Evolutionary conservation across 1,139 yeast species (phyloP).

Genomic region (Yarrowia galli): DNA sequence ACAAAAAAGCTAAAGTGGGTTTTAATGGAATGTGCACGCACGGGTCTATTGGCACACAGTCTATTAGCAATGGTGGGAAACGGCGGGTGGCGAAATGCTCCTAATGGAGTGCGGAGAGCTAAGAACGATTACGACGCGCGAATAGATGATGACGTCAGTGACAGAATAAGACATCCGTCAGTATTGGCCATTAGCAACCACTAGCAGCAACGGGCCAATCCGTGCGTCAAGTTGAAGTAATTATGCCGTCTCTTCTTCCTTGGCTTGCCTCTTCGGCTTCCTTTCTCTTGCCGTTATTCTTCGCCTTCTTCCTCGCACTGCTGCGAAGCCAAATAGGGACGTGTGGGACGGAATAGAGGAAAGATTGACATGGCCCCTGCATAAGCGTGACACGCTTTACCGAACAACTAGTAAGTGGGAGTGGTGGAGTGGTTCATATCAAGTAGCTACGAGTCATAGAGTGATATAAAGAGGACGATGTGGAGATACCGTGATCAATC

Average conservation of each 20-base stretch:
- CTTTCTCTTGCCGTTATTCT: background rate
- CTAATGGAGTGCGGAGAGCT: background rate
- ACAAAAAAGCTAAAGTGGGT: constrained; percentile 1
- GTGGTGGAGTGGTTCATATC: no score
- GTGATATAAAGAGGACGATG: no score
- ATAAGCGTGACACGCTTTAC: constrained; percentile 6
- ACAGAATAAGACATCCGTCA: no score
- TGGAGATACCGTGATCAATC: no score
- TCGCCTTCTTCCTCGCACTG: constrained; percentile 7
- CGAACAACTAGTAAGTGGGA: background rate
- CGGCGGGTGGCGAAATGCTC: background rate
- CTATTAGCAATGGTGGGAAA: background rate
- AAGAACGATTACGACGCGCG: no score
- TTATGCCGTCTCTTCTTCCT: no score
- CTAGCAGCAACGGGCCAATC: background rate
- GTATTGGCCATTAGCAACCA: no score
- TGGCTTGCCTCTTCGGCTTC: background rate
- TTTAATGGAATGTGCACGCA: constrained; percentile 1
- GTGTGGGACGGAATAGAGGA: background rate
- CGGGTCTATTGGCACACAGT: no score
- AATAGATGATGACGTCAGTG: no score
- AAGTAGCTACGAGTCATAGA: no score
- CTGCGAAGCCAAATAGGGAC: background rate
- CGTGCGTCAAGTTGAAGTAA: background rate
- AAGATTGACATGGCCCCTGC: constrained; percentile 30